These are phyloP conservation scores for Omphalea diandra DNA, from an alignment of 441 rosid species.

Conservation along the genomic window DNA sequence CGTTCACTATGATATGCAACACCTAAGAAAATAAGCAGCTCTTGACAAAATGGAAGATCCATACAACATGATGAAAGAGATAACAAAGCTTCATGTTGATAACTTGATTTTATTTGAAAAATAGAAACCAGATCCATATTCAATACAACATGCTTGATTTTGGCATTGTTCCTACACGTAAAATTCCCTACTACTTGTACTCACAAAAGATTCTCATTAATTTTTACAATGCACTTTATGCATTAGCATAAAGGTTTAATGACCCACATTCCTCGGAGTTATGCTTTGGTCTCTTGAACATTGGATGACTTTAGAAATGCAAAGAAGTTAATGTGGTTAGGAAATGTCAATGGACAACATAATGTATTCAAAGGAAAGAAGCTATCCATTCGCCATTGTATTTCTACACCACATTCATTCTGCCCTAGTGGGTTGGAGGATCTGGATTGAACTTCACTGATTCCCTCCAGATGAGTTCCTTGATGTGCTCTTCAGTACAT, in stretches of 20 bases:
- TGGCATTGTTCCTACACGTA: conserved; percentile 11
- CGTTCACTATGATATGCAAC: not conserved
- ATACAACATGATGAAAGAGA: not conserved
- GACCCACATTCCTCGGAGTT: conserved; percentile 16
- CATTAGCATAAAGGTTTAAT: conserved; percentile 10
- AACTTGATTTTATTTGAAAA: conserved; percentile 15
- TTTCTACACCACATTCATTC: conserved; percentile 19
- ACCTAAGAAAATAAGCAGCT: not conserved
- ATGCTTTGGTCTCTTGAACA: conserved; percentile 18
- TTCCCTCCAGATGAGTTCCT: conserved; percentile 90
- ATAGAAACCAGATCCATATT: conserved; percentile 18
- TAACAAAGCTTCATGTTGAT: not conserved
- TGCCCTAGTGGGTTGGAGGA: conserved; percentile 34
- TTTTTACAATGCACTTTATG: conserved; percentile 20
- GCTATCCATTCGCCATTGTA: conserved; percentile 9
- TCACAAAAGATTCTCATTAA: conserved; percentile 17
- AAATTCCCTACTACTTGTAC: conserved; percentile 10
- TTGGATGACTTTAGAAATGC: conserved; percentile 16
- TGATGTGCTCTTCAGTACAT: conserved; percentile 85
- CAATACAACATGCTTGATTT: conserved; percentile 20
- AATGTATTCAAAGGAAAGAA: conserved; percentile 10
- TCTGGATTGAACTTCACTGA: conserved; percentile 74
- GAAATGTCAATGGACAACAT: conserved; percentile 25
- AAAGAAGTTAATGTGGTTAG: conserved; percentile 17
- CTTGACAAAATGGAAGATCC: not conserved